Evolutionary conservation across 2,329 filamentous ascomycete species (phyloP).

Genomic region (Penicillium sp.): DNA sequence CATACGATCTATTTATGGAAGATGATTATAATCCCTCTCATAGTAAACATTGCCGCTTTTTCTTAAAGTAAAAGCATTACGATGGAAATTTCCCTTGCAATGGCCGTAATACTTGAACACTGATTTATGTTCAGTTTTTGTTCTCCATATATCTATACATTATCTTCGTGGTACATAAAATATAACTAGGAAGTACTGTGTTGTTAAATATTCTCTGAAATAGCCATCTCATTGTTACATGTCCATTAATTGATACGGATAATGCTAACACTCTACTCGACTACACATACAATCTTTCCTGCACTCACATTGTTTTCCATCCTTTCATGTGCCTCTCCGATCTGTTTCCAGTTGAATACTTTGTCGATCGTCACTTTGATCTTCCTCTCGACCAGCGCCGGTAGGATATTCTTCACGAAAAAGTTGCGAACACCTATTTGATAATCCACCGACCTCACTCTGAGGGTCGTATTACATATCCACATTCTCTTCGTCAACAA

Average conservation of each 20-base stretch:
- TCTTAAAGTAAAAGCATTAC: no score
- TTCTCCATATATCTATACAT: no score
- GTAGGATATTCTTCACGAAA: conserved; percentile 1
- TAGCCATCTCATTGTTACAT: not conserved
- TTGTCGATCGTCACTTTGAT: not conserved
- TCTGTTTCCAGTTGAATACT: conserved; percentile 2
- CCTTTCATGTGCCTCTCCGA: conserved; percentile 1
- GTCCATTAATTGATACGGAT: not conserved
- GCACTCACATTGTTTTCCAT: not conserved
- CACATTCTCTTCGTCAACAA: conserved; percentile 14
- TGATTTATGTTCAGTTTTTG: no score
- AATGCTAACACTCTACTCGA: not conserved
- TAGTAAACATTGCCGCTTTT: no score
- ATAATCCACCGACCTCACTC: not conserved
- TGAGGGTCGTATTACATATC: conserved; percentile 13
- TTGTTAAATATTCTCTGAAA: no score
- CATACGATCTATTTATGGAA: no score
- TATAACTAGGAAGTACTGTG: no score
- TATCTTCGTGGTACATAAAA: no score
- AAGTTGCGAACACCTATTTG: not conserved
- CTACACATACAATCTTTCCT: conserved; percentile 1
- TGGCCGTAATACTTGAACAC: no score
- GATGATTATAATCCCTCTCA: no score
- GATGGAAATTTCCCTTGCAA: no score
- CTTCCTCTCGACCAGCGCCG: not conserved